Percentiles rank a stretch among this genome's conserved stretches.
Conservation (phyloP, 2,329 filamentous ascomycete genomes). For the Botrytis cinerea region DNA sequence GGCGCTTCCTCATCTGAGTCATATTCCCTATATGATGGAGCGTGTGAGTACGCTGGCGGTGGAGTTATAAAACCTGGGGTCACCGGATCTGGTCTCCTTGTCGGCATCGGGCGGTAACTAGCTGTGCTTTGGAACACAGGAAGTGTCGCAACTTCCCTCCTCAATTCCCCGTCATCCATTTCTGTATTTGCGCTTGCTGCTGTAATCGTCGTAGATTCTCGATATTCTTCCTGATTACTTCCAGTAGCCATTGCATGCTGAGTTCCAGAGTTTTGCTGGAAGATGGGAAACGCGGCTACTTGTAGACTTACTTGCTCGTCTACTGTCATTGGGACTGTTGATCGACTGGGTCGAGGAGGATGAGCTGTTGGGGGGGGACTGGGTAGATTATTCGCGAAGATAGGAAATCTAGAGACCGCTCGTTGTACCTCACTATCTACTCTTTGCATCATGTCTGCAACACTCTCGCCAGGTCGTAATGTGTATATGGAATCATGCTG, state of each 20-base stretch:
- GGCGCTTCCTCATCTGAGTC: not conserved
- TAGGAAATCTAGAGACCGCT: not conserved
- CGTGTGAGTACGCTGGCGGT: not conserved
- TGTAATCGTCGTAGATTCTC: not conserved
- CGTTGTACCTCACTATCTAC: not conserved
- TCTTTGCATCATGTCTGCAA: not conserved
- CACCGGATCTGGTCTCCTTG: not conserved
- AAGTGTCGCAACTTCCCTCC: not conserved
- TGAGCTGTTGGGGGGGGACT: too few species aligned
- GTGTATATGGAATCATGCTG: not conserved
- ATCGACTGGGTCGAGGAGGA: not conserved
- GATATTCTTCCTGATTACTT: not conserved
- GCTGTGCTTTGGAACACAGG: not conserved
- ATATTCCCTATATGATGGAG: not conserved
- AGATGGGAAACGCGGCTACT: not conserved
- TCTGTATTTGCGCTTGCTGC: too few species aligned
- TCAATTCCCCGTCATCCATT: not conserved
- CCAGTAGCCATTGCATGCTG: not conserved
- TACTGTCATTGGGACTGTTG: too few species aligned
- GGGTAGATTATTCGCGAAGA: not conserved
- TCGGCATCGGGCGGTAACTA: not conserved
- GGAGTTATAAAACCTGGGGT: not conserved
- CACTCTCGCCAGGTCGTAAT: not conserved
- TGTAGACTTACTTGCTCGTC: not conserved
- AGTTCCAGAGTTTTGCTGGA: not conserved